Base-by-base conservation (phyloP, 306 rosid species). In the Castanospermum australe region DNA sequence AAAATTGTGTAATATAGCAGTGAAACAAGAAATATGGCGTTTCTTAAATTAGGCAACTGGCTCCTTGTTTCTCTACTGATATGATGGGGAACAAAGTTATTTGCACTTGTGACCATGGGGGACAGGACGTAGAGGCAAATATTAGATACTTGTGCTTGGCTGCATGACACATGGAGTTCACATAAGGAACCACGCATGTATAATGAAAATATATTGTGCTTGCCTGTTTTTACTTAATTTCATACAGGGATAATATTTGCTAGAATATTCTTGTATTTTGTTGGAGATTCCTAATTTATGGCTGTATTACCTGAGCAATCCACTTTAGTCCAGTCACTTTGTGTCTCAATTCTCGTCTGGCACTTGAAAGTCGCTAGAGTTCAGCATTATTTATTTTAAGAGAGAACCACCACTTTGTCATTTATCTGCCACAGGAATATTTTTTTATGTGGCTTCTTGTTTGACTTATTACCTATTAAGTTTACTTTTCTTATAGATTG, bases 391-490 rank as follows among this genome's bases (percentile, higher is more conserved):
- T 32, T 21, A 12, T 64, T 64, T 42, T 66, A 44, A 44, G 17
- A 22, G 24, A 71, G 38, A 62, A 62, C 48, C 50, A 21, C 55
- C 5, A 5, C 10, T 36, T 50, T 66, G 18, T 66, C 18, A 35
- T 38, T 55, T 28, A 51, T 65, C 41, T 21, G 52, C 13, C 65
- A 66, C 13, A 15, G n/a, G 51, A 56, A 44, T 32, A 51, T 64
- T 64, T 74, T 74, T 72, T 13, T 32, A 51, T 22, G 13, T 74
- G 35, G 63, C 71, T 55, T 81, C 64, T 81, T 39, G 35, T 35
- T 69, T 45, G 63, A 10, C 71, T 79, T 47, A 47, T 9, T 3
- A 12, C 32, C 59, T 71, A 1, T 72, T 39, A 80, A 17, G 67
- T 51, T 64, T 80, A 2, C 59, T 52, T 55, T 52, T 22, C 56